Evolutionary conservation across 2,329 filamentous ascomycete genomes (phyloP).

Genomic region (Moelleriella libera): DNA sequence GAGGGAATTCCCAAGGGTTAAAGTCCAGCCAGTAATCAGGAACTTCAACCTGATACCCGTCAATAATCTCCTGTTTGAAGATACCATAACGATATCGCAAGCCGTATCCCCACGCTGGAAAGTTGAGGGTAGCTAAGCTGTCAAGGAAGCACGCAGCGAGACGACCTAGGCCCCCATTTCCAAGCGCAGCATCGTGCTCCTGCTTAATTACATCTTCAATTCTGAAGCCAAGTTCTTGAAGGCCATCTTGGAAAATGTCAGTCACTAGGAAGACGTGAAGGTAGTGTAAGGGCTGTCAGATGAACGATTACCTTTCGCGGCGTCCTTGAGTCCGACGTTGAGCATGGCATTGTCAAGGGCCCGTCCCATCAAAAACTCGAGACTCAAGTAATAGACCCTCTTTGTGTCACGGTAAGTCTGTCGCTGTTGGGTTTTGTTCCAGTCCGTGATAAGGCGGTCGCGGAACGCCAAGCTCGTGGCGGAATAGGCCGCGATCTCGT

Average conservation of each 20-base stretch:
- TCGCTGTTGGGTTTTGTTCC: slow-evolving; percentile 96
- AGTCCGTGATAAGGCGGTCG: slow-evolving; percentile 83
- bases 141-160: slow-evolving; percentile 95
- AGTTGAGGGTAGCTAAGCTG: slow-evolving; percentile 87
- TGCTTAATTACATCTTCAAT: slow-evolving; percentile 92
- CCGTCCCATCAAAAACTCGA: slow-evolving; percentile 96
- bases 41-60: slow-evolving; percentile 95
- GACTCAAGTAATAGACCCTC: slow-evolving; percentile 90
- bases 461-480: slow-evolving; percentile 86
- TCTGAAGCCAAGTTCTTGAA: slow-evolving; percentile 82
- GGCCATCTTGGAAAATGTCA: slow-evolving; percentile 40
- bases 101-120: slow-evolving; percentile 93
- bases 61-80: slow-evolving; percentile 98
- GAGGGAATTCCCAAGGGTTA: slow-evolving; percentile 97
- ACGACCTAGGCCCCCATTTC: slow-evolving; percentile 89
- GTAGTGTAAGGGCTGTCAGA: too few relatives aligned
- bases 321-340: slow-evolving; percentile 78
- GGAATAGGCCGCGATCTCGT: slow-evolving; percentile 84
- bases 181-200: slow-evolving; percentile 90
- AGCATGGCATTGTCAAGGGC: slow-evolving; percentile 98
- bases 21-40: slow-evolving; percentile 99
- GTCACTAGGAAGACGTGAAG: too few relatives aligned
- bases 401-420: slow-evolving; percentile 87
- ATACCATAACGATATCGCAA: slow-evolving; percentile 93
- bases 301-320: slow-evolving; percentile 52